Evolutionary conservation across 2,329 filamentous ascomycete genomes (phyloP), one percentile per base, ranked within the genome.

Genomic region (Trichoderma sp.): DNA sequence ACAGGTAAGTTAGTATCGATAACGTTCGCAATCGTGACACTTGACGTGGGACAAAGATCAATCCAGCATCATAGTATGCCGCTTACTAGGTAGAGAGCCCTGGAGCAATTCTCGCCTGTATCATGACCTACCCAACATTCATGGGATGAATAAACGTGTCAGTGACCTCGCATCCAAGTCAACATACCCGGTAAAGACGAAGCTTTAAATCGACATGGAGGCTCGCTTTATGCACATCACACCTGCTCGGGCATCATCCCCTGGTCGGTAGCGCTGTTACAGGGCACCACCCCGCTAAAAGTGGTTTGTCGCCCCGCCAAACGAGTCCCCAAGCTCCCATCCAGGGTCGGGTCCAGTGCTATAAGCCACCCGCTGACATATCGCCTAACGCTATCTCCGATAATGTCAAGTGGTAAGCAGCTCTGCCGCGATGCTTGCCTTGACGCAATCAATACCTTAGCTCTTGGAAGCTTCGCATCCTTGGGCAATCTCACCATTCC

Each of bases 341-440:
- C 54, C 55, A 57, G 51, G 45, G 58, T n/a, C n/a, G n/a, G n/a
- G n/a, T n/a, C n/a, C n/a, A n/a, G n/a, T 44, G 30, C 41, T 47
- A 47, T 50, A 54, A 54, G 60, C 41, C n/a, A n/a, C n/a, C n/a
- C 59, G 71, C 73, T 68, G 69, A 74, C 71, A 63, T 63, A 66
- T 64, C 59, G 41, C 64, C 67, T 67, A 54, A 28, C 50, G 47
- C 47, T 61, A 62, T 43, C 64, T 65, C 61, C 67, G 64, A 58
- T 56, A 39, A 39, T n/a, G 34, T 39, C 5, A 56, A 56, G 28
- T 64, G 54, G 59, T 58, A 59, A 39, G 10, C 41, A 47, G 30
- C 24, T 17, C 28, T 17, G 26, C 54, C 44, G 43, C 51, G 30
- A 56, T 48, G 30, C 28, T 30, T 26, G 7, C 28, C 30, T 64